phyloP scores from a whole-genome alignment of 176 grass and related monocot species.

The Chrysopogon serrulatus region DNA sequence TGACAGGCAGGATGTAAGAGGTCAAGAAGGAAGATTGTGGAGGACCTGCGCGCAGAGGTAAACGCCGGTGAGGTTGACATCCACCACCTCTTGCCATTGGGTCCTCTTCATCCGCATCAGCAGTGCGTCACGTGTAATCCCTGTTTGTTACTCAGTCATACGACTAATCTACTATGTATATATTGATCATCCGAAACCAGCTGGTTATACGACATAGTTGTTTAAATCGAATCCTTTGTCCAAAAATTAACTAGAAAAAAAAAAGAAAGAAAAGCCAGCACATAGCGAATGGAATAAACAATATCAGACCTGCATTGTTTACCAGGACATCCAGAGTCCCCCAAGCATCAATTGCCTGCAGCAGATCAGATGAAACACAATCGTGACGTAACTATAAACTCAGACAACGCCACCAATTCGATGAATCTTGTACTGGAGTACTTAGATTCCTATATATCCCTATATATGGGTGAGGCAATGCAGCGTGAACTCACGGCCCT shows the following conservation, averaged over 20 bases:
- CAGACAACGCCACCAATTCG: neutral
- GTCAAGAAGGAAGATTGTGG: neutral
- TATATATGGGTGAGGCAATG: neutral
- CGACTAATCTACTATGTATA: no score
- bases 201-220: neutral
- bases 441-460: neutral
- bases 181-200: neutral
- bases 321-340: constrained; percentile 83
- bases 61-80: constrained; percentile 89
- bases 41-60: constrained; percentile 86
- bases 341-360: constrained; percentile 70
- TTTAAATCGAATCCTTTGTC: neutral
- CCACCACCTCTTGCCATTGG: constrained; percentile 98
- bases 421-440: neutral
- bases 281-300: neutral
- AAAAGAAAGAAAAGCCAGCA: neutral
- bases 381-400: neutral
- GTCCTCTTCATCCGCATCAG: constrained; percentile 94
- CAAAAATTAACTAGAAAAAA: neutral
- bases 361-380: neutral
- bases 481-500: constrained; percentile 64
- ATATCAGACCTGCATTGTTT: constrained; percentile 77
- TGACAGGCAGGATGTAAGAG: neutral
- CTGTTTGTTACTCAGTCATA: constrained; percentile 19
- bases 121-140: constrained; percentile 84